A percentile compares a stretch with the other conserved stretches of the same genome.
These are phyloP conservation scores for Eucalyptus lansdowneana DNA, from an alignment of 345 rosid species.

Conservation along the genomic window DNA sequence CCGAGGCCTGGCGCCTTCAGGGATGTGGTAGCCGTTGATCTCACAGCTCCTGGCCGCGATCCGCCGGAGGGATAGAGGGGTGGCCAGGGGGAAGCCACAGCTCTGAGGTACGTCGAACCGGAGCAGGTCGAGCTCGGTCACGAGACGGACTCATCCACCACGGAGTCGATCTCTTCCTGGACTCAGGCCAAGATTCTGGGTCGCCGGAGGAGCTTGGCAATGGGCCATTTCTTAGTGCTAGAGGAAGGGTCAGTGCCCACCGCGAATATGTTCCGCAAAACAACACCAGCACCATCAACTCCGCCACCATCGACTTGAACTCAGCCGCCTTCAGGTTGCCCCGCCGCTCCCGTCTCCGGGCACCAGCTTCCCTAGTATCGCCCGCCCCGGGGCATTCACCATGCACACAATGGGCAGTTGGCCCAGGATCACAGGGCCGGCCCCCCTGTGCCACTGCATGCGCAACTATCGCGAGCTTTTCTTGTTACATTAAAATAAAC, in stretches of 20 bases:
- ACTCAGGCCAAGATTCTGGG: conserved; percentile 30
- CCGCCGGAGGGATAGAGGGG: conserved; percentile 68
- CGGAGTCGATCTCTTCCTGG: conserved; percentile 46
- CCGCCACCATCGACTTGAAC: neutral
- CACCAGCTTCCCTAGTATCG: neutral
- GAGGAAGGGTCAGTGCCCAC: conserved; percentile 90
- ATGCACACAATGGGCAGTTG: neutral
- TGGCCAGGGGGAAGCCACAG: conserved; percentile 73
- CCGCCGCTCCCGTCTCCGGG: neutral
- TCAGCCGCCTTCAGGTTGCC: neutral
- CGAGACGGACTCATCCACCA: conserved; percentile 28
- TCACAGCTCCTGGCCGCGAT: conserved; percentile 42
- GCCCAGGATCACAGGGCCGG: neutral
- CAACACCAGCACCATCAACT: neutral
- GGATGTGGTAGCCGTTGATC: conserved; percentile 62
- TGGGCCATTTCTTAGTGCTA: conserved; percentile 80
- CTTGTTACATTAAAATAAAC: neutral
- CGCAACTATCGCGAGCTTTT: neutral
- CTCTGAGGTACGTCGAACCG: conserved; percentile 48
- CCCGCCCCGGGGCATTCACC: neutral
- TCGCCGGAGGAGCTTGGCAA: conserved; percentile 64
- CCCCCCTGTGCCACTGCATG: neutral
- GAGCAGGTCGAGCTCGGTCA: conserved; percentile 36
- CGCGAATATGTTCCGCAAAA: conserved; percentile 40
- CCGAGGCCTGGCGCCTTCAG: conserved; percentile 27